Conservation (phyloP, 2,329 filamentous ascomycete genomes). For the Verticillium nubilum region DNA sequence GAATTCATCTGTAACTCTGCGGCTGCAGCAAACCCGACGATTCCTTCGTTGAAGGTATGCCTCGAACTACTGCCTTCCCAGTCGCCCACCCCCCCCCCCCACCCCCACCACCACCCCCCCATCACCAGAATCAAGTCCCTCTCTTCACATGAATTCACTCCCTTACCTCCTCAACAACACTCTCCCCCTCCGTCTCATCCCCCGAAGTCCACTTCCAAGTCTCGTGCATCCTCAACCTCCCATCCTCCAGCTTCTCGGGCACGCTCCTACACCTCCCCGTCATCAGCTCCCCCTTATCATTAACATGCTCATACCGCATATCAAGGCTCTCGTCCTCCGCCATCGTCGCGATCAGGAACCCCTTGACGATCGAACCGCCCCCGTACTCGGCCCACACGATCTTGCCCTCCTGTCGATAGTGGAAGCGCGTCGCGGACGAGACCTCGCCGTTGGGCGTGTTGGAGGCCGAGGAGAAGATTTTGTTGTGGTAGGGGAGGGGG, state of each 20-base stretch:
- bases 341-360: slow-evolving; percentile 16
- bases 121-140: too few relatives aligned
- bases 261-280: slow-evolving; percentile 16
- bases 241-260: slow-evolving; percentile 16
- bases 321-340: slow-evolving; percentile 14
- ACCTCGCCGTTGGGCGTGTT: slow-evolving; percentile 19
- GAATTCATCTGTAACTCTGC: too few relatives aligned
- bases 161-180: slow-evolving; percentile 17
- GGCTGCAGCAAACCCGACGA: too few relatives aligned
- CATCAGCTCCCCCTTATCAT: slow-evolving; percentile 17
- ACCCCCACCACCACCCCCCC: too few relatives aligned
- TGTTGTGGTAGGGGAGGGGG: neutral
- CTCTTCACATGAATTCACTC: too few relatives aligned
- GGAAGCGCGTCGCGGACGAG: slow-evolving; percentile 15
- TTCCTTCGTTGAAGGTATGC: too few relatives aligned
- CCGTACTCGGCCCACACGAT: slow-evolving; percentile 21
- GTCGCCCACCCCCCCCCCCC: too few relatives aligned
- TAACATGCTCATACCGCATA: slow-evolving; percentile 21
- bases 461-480: neutral
- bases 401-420: slow-evolving; percentile 19
- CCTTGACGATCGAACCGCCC: slow-evolving; percentile 16
- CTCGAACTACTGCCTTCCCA: too few relatives aligned
- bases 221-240: slow-evolving; percentile 18
- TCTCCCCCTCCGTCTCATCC: slow-evolving; percentile 14
- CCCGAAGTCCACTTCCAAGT: slow-evolving; percentile 20